Evolutionary conservation across 2,329 filamentous ascomycete species (phyloP).

Genomic region (Colletotrichum cordylinicola): DNA sequence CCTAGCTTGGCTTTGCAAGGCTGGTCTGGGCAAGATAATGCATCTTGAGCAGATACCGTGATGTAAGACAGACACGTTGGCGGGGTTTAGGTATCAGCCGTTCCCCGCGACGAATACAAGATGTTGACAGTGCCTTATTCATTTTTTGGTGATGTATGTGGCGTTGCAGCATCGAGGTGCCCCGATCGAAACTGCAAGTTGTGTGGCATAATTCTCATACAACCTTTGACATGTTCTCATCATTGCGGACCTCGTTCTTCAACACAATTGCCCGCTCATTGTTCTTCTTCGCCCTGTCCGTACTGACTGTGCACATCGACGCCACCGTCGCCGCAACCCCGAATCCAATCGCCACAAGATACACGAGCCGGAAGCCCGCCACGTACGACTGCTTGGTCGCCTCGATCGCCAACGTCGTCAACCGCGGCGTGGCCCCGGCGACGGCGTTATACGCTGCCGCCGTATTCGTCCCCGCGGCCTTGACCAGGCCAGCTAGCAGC

Average conservation of each 20-base stretch:
- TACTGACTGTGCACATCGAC: constrained; percentile 34
- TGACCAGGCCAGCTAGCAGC: constrained; percentile 27
- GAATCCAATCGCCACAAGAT: constrained; percentile 40
- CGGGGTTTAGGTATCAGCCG: background rate
- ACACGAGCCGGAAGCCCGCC: constrained; percentile 37
- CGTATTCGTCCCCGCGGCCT: constrained; percentile 34
- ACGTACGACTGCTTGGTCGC: constrained; percentile 38
- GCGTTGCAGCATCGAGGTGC: background rate
- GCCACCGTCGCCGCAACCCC: constrained; percentile 34
- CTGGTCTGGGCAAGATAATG: background rate
- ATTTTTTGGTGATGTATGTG: background rate
- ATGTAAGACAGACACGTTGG: background rate
- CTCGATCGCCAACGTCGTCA: constrained; percentile 28
- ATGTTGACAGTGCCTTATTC: background rate
- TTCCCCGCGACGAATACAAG: background rate
- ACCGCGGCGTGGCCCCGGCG: constrained; percentile 29
- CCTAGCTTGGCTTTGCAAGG: background rate
- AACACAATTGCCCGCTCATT: constrained; percentile 28
- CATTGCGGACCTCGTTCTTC: constrained; percentile 26
- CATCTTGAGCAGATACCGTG: background rate
- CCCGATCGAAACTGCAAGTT: background rate
- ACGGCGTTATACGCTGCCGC: constrained; percentile 35
- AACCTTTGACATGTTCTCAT: background rate
- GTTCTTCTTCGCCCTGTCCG: constrained; percentile 35
- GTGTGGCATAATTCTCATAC: background rate